Evolutionary conservation across 208 protist species (phyloP).

Genomic region (Trichomonas gallinae): DNA sequence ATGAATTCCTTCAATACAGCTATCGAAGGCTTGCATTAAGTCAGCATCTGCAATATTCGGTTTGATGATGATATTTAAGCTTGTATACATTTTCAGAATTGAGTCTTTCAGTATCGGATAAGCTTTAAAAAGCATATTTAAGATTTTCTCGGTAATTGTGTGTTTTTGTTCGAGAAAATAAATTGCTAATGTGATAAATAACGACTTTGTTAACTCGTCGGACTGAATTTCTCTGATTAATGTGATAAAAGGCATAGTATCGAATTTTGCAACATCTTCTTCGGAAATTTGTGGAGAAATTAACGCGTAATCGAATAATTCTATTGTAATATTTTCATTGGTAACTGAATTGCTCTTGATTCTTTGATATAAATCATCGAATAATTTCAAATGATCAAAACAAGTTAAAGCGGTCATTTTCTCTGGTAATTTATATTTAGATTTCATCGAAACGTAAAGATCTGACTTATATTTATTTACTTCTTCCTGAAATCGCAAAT

Average conservation of each 20-base stretch:
- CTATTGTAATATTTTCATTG: background rate
- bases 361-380: background rate
- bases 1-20: background rate
- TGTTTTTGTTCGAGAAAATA: background rate
- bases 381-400: background rate
- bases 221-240: background rate
- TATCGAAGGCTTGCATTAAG: background rate
- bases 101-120: background rate
- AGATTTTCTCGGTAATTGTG: background rate
- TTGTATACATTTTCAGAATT: background rate
- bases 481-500: background rate
- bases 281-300: background rate
- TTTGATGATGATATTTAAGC: background rate
- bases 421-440: background rate
- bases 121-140: background rate
- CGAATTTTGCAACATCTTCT: background rate
- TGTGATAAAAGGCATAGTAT: background rate
- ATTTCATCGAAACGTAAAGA: background rate
- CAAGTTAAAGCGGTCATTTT: background rate
- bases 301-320: background rate
- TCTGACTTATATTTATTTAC: background rate
- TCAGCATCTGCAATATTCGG: background rate
- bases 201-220: background rate
- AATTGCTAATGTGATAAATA: background rate
- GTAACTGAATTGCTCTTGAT: background rate